Percentiles rank a stretch among this genome's conserved stretches.
Conservation (phyloP, 441 rosid genomes). For the Jatropha podagrica region DNA sequence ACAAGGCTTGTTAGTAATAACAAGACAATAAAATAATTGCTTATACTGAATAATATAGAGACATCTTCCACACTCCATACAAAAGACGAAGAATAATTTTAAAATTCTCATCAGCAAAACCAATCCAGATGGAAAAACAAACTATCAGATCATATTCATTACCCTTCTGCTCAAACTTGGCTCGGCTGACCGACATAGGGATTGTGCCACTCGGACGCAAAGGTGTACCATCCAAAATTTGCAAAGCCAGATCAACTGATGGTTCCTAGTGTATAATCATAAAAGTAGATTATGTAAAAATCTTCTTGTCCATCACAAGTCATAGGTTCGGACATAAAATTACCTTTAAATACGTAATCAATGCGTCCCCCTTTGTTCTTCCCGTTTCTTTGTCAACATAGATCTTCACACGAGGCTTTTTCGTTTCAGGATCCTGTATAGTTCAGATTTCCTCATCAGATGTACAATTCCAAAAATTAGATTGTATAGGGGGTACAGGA, state of each 20-base stretch:
- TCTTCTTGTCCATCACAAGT: conserved; percentile 9
- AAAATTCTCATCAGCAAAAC: conserved; percentile 8
- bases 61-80: background rate
- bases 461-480: conserved; percentile 6
- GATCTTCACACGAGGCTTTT: conserved; percentile 90
- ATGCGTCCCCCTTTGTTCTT: conserved; percentile 89
- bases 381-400: conserved; percentile 87
- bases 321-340: conserved; percentile 16
- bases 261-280: conserved; percentile 59
- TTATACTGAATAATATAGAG: background rate
- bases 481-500: background rate
- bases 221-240: conserved; percentile 94
- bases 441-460: conserved; percentile 13
- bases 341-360: conserved; percentile 90
- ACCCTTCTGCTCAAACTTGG: conserved; percentile 98
- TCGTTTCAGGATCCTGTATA: conserved; percentile 81
- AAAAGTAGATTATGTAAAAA: conserved; percentile 12
- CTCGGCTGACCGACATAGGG: conserved; percentile 75
- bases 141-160: conserved; percentile 16
- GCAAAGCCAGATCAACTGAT: conserved; percentile 84
- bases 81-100: background rate
- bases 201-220: conserved; percentile 74
- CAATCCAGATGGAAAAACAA: conserved; percentile 7
- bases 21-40: conserved; percentile 9
- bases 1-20: conserved; percentile 1